Conservation (phyloP, 148 eudicot species). For the Simmondsia chinensis region DNA sequence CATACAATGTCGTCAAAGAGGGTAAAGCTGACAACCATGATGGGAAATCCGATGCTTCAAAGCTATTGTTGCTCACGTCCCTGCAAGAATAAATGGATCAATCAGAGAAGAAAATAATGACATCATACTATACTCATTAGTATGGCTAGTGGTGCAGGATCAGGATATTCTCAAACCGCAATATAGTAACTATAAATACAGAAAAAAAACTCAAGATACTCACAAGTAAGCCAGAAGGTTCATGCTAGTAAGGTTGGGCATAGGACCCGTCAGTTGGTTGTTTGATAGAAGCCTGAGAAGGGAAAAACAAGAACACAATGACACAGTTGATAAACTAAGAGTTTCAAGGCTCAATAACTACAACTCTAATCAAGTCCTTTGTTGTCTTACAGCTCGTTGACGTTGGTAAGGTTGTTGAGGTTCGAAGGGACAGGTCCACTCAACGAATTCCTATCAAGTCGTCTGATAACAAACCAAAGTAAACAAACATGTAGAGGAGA, state of each 20-base stretch:
- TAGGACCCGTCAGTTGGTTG: slow-evolving; percentile 42
- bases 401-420: slow-evolving; percentile 41
- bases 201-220: slow-evolving; percentile 9
- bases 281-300: slow-evolving; percentile 44
- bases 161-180: neutral
- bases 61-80: slow-evolving; percentile 72
- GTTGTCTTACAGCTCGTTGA: slow-evolving; percentile 47
- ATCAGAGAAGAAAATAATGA: no score
- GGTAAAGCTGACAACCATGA: slow-evolving; percentile 42
- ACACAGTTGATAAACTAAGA: neutral
- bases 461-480: slow-evolving; percentile 31
- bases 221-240: slow-evolving; percentile 39
- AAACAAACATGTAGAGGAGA: no score
- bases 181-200: neutral
- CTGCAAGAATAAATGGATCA: slow-evolving; percentile 41
- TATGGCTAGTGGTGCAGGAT: no score
- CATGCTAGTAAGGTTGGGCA: slow-evolving; percentile 66
- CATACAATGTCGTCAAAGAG: slow-evolving; percentile 52
- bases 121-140: neutral
- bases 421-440: slow-evolving; percentile 49
- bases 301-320: neutral
- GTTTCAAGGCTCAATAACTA: neutral
- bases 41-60: slow-evolving; percentile 39
- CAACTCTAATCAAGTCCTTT: neutral
- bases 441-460: slow-evolving; percentile 55